Evolutionary conservation across 2,329 filamentous ascomycete species (phyloP).

Genomic region (Dothideomycetes sp.): DNA sequence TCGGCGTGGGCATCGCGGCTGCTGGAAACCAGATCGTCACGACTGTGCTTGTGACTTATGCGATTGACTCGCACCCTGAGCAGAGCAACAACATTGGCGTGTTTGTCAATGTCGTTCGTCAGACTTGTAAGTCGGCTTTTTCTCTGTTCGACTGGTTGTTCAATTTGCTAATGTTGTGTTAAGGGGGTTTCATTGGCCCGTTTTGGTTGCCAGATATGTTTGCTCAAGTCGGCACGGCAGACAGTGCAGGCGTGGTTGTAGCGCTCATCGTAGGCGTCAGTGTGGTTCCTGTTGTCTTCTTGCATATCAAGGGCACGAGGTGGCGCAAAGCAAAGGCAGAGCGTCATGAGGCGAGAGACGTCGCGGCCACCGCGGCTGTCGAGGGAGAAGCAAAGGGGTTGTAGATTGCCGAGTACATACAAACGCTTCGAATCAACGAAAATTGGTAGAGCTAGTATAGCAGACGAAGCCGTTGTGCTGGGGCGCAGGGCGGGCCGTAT

Average conservation of each 20-base stretch:
- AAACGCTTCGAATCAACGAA: too few species aligned
- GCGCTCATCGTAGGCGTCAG: constrained; percentile 25
- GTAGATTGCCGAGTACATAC: too few species aligned
- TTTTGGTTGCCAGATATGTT: constrained; percentile 30
- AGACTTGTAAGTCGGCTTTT: constrained; percentile 24
- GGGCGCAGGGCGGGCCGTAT: too few species aligned
- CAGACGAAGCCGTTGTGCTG: too few species aligned
- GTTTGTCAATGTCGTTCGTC: constrained; percentile 46
- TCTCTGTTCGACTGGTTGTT: not conserved
- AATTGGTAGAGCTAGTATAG: too few species aligned
- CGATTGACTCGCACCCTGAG: constrained; percentile 45
- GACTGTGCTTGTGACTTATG: constrained; percentile 49
- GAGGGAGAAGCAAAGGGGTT: too few species aligned
- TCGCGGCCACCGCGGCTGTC: too few species aligned
- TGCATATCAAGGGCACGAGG: too few species aligned
- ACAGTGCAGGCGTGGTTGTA: constrained; percentile 24
- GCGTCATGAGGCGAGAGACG: too few species aligned
- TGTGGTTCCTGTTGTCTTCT: constrained; percentile 20
- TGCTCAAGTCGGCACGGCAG: constrained; percentile 16
- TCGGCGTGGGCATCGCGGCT: constrained; percentile 40
- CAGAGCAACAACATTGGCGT: constrained; percentile 45
- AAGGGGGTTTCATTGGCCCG: constrained; percentile 32
- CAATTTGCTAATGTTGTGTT: not conserved
- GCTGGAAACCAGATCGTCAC: constrained; percentile 52
- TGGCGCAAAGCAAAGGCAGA: too few species aligned